Conservation (phyloP, 139 green algal species). For the Chlamydomonas sp. region DNA sequence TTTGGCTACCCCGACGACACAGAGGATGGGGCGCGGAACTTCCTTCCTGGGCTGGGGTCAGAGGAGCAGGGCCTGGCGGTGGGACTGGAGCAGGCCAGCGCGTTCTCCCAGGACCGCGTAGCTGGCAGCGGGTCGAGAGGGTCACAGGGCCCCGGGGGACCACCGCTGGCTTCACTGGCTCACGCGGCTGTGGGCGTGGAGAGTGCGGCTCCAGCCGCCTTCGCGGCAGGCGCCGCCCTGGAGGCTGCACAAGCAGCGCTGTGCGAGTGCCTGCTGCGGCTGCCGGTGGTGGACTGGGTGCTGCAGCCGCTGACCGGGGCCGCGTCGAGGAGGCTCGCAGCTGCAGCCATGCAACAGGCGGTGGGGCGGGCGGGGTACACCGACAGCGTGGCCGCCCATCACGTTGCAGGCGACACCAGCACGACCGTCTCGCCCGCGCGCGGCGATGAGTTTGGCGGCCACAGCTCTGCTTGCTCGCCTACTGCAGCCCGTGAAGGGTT, state of each 20-base stretch:
- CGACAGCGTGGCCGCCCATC: no score
- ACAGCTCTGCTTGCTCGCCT: no score
- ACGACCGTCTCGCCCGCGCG: no score
- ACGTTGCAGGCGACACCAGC: no score
- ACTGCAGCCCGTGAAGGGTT: no score
- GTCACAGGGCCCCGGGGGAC: not conserved
- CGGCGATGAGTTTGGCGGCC: no score
- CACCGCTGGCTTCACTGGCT: no score
- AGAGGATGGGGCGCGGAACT: constrained; percentile 62
- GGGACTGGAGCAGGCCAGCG: not conserved
- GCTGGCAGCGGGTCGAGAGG: not conserved
- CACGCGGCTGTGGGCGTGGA: no score
- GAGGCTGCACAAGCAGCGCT: not conserved
- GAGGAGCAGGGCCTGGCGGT: constrained; percentile 5
- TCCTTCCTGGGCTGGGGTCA: constrained; percentile 69
- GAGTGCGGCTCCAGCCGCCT: not conserved
- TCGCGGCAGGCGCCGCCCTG: constrained; percentile 3
- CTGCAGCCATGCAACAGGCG: not conserved
- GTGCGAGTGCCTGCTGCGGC: constrained; percentile 2
- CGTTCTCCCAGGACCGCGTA: not conserved
- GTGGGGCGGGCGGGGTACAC: no score
- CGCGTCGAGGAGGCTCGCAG: not conserved
- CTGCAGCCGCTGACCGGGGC: not conserved
- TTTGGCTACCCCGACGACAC: constrained; percentile 90
- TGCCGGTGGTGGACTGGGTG: constrained; percentile 20